Conservation (phyloP, 2,329 filamentous ascomycete species). For the Aspergillus sp. region DNA sequence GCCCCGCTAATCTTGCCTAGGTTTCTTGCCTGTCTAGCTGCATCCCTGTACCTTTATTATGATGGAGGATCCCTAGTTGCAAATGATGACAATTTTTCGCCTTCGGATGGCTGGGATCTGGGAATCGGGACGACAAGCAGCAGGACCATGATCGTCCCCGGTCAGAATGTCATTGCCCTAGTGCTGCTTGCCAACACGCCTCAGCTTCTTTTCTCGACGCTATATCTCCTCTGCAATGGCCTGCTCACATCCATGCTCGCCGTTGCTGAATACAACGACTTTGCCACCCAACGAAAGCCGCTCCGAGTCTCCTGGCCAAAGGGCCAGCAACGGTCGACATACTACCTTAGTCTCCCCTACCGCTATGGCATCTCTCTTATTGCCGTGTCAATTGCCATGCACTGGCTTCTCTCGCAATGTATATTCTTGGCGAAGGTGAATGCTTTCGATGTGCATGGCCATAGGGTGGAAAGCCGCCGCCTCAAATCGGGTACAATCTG, state of each 20-base stretch:
- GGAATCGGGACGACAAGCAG: not conserved
- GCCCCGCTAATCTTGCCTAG: too few relatives aligned
- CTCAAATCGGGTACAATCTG: not conserved
- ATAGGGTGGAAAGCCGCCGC: not conserved
- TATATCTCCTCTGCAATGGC: conserved; percentile 26
- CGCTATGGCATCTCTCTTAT: conserved; percentile 34
- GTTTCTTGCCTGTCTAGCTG: too few relatives aligned
- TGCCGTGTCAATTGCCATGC: conserved; percentile 23
- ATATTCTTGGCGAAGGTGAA: conserved; percentile 26
- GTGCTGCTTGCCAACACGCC: conserved; percentile 22
- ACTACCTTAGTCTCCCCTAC: conserved; percentile 37
- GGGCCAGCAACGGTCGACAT: conserved; percentile 35
- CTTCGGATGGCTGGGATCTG: too few relatives aligned
- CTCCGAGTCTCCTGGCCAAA: conserved; percentile 36
- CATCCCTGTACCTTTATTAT: too few relatives aligned
- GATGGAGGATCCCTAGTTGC: too few relatives aligned
- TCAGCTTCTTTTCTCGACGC: conserved; percentile 21
- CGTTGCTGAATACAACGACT: conserved; percentile 39
- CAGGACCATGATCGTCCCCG: not conserved
- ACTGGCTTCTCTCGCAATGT: conserved; percentile 41
- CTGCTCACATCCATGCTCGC: conserved; percentile 37
- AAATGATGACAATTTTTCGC: too few relatives aligned
- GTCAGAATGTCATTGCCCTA: conserved; percentile 2
- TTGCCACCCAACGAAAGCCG: conserved; percentile 25
- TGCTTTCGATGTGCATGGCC: conserved; percentile 17